Conservation (phyloP, 306 rosid species). For the Begonia fuchsioides region DNA sequence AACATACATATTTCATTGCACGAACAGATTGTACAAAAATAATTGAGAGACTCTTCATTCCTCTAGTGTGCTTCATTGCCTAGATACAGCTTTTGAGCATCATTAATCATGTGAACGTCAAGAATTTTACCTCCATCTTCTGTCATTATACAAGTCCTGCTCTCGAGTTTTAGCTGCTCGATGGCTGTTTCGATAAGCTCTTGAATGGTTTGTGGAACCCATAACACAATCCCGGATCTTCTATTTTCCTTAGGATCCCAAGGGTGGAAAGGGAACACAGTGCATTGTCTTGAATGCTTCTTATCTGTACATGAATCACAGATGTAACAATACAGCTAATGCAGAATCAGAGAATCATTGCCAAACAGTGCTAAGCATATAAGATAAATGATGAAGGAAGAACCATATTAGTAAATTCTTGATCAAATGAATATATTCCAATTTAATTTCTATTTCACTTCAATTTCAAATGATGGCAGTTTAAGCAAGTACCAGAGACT, state of each 20-base stretch:
- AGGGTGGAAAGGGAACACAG: constrained; percentile 77
- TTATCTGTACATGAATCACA: constrained; percentile 28
- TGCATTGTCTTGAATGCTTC: constrained; percentile 53
- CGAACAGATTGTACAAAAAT: neutral
- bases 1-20: no score
- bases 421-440: neutral
- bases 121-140: constrained; percentile 85
- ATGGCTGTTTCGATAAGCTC: constrained; percentile 45
- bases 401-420: neutral
- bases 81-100: constrained; percentile 62
- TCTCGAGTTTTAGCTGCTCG: constrained; percentile 30
- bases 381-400: neutral
- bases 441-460: neutral
- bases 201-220: constrained; percentile 60
- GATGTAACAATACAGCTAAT: no score
- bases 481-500: constrained; percentile 31
- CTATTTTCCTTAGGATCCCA: constrained; percentile 59
- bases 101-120: constrained; percentile 51
- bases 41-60: neutral
- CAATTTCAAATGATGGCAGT: neutral
- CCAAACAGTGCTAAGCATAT: neutral
- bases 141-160: constrained; percentile 34
- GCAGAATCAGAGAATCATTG: neutral
- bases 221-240: constrained; percentile 58
- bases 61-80: constrained; percentile 20